Conservation (phyloP, 2,329 filamentous ascomycete species). For the Hypoxylon sp. region DNA sequence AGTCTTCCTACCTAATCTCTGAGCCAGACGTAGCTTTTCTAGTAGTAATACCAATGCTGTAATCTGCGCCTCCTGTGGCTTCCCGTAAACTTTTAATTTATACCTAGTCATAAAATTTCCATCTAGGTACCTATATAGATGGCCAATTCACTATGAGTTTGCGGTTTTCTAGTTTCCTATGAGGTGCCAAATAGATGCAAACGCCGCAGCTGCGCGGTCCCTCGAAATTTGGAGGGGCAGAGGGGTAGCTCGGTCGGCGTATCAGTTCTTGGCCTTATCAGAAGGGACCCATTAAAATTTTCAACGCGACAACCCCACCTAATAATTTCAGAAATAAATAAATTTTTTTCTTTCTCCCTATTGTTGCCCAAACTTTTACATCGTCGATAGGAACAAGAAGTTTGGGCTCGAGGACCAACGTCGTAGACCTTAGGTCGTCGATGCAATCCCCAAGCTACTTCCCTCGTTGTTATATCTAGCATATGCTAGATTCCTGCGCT, state of each 20-base stretch:
- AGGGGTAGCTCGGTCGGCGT: slow-evolving; percentile 15
- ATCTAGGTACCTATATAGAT: too few relatives aligned
- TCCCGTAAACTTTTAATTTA: too few relatives aligned
- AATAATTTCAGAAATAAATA: slow-evolving; percentile 34
- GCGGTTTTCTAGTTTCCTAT: neutral
- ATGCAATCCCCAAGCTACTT: slow-evolving; percentile 28
- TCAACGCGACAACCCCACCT: slow-evolving; percentile 39
- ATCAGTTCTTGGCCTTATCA: slow-evolving; percentile 27
- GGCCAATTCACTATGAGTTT: too few relatives aligned
- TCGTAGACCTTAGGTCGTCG: slow-evolving; percentile 43
- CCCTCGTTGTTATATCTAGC: slow-evolving; percentile 13
- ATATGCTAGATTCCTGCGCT: slow-evolving; percentile 8
- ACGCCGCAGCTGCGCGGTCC: neutral
- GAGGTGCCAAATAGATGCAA: neutral
- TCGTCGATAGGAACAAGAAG: slow-evolving; percentile 18
- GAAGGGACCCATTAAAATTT: slow-evolving; percentile 21
- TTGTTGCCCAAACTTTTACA: slow-evolving; percentile 28
- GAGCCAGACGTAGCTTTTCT: too few relatives aligned
- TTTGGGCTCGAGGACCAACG: slow-evolving; percentile 23
- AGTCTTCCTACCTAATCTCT: too few relatives aligned
- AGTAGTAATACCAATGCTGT: too few relatives aligned
- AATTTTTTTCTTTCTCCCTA: slow-evolving; percentile 27
- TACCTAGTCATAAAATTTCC: too few relatives aligned
- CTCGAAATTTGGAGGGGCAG: slow-evolving; percentile 3
- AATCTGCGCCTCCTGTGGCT: too few relatives aligned